Evolutionary conservation across 257 asterid genomes (phyloP), one percentile per base, ranked within the genome.

Genomic region (Capsicum baccatum): DNA sequence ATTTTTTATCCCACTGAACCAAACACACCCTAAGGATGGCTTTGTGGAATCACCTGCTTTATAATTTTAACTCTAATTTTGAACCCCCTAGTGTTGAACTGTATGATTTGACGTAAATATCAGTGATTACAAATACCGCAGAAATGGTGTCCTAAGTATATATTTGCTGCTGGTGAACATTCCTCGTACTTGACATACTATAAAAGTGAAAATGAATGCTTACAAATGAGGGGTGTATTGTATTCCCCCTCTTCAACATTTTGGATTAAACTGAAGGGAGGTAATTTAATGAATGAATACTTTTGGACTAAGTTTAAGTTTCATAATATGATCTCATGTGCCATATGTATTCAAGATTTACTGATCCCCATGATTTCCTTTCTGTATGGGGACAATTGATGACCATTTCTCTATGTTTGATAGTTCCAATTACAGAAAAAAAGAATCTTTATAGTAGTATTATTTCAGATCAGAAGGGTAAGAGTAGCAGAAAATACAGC

Each of bases 321-420:
- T 64, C 26, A 64, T 64, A 52, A 70, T 26, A 26, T 63, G 64
- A 81, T 79, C 0, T 67, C 63, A 64, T 44, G 68, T 81, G 79
- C 48, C 26, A 52, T 76, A 47, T 48, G 52, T 70, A 79, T 73
- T 66, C 52, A 68, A 82, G 37, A 63, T 74, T 85, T 84, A 76
- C 79, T 80, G 87, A 85, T 83, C 87, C 87, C 88, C 81, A 81
- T 70, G 59, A 57, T 78, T 82, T 37, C 82, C 86, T 35, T 64
- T 84, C 73, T 84, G 81, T 44, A 74, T 52, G 84, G 79, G 44
- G 80, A 44, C 81, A 83, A 76, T n/a, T 21, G 54, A 83, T 37
- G 56, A 17, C 81, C 83, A 82, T 81, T 73, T 42, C 42, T 68
- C 13, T 67, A 57, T 79, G 37, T 80, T 84, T 83, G 81, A 73